phyloP scores from a whole-genome alignment of 495 filamentous ascomycete genomes.

The Penicillium canariense region DNA sequence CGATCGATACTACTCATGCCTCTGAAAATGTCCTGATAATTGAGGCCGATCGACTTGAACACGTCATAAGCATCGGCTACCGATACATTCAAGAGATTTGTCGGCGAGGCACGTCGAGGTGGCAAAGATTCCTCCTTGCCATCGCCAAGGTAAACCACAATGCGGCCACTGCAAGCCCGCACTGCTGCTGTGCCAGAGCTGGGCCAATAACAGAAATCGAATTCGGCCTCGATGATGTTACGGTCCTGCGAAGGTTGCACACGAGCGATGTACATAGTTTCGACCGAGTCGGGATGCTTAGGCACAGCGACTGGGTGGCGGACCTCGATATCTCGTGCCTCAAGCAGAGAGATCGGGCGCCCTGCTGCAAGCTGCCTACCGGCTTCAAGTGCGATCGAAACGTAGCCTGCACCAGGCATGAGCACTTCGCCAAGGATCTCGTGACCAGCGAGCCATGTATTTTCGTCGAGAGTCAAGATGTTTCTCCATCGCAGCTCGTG shows the following conservation, averaged over 20 bases:
- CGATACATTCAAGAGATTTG: background rate
- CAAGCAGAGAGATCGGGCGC: background rate
- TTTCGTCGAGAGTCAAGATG: slow-evolving; percentile 25
- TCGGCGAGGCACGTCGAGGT: background rate
- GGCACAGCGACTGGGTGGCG: background rate
- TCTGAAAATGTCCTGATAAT: background rate
- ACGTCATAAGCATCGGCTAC: background rate
- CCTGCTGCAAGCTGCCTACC: background rate
- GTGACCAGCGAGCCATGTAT: slow-evolving; percentile 38
- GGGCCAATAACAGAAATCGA: no score
- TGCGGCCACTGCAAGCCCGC: no score
- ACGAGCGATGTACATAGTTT: slow-evolving; percentile 37
- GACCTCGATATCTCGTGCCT: background rate
- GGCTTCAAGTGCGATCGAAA: slow-evolving; percentile 58
- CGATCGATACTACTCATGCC: slow-evolving; percentile 13
- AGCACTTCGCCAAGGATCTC: slow-evolving; percentile 37
- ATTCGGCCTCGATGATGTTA: no score
- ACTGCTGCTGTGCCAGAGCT: no score
- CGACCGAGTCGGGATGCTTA: slow-evolving; percentile 14
- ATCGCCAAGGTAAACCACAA: no score
- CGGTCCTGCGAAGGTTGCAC: no score
- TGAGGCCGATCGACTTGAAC: background rate
- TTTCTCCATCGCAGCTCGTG: slow-evolving; percentile 29
- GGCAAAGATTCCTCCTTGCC: no score
- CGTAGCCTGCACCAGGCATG: slow-evolving; percentile 58